Percentiles rank a stretch among this genome's conserved stretches.
Evolutionary conservation across 257 asterid species (phyloP).

Genomic region (Voacanga thouarsii): DNA sequence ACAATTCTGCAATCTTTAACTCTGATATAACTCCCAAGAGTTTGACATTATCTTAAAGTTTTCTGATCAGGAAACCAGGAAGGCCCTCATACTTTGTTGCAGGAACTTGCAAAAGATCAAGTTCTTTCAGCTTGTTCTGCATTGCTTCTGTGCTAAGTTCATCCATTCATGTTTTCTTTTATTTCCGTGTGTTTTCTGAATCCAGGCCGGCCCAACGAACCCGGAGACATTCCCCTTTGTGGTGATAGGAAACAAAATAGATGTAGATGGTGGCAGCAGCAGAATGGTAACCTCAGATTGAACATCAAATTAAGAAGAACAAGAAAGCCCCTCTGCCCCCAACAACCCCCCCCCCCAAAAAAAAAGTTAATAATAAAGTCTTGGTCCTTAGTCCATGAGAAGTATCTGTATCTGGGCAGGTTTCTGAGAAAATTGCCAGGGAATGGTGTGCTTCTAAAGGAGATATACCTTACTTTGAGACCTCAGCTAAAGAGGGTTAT

Average conservation of each 20-base stretch:
- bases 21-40: too few relatives aligned
- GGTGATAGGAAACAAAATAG: constrained; percentile 84
- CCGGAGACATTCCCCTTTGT: constrained; percentile 78
- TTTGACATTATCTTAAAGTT: neutral
- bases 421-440: constrained; percentile 54
- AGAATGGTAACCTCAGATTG: constrained; percentile 45
- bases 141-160: neutral
- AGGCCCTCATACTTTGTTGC: neutral
- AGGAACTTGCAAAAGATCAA: neutral
- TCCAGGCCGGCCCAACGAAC: constrained; percentile 55
- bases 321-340: neutral
- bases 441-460: constrained; percentile 76
- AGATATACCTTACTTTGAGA: constrained; percentile 77
- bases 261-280: constrained; percentile 61
- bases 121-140: neutral
- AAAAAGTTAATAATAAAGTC: neutral
- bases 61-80: neutral
- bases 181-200: neutral
- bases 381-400: neutral
- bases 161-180: neutral
- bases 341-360: neutral
- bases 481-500: constrained; percentile 78
- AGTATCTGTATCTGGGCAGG: constrained; percentile 26
- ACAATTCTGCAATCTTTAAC: too few relatives aligned
- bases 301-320: neutral